Base-by-base conservation (phyloP, 192 early-diverging fungal species). In the Backusella tuberculispora region DNA sequence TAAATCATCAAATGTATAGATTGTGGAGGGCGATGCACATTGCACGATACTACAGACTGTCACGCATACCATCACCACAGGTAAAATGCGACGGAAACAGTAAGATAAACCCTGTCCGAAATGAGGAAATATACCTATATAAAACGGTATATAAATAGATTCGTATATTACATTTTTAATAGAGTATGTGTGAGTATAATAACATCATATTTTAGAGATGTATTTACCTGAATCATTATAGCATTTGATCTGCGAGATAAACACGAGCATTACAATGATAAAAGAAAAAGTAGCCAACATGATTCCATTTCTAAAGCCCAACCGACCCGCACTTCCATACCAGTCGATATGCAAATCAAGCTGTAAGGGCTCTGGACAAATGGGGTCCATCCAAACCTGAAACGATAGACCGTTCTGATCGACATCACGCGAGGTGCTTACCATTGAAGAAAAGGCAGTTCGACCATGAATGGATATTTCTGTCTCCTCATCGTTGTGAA, bases 291-390 rank as follows among this genome's bases (percentile, higher is more conserved):
- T 88, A n/a, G 89, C 69, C 19, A 92, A 68, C n/a, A 88, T 85
- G 70, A 91, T 91, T 26, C 91, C 88, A 53, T 92, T 90, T 41
- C 93, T 86, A 75, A 92, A 91, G 7, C 92, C 83, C 44, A 90
- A 76, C 24, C 89, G 85, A 34, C 90, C 91, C 37, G 92, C 73
- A 73, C 89, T 90, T 44, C 90, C 90, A 76, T 92, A 93, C 81
- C 83, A 86, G 78, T 93, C 89, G 14, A 93, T 78, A 1, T 63
- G 64, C 50, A 93, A 74, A 10, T 80, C 71, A 0, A 95, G 13
- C 8, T 82, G 71, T 44, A 87, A 17, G 1, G 85, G 77, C 6
- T 80, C 69, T 14, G 76, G 37, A 69, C 88, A 89, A 17, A 73
- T 79, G 8, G 85, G 88, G 60, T 89, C 88, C 50, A 80, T 84